Evolutionary conservation across 2,329 filamentous ascomycete genomes (phyloP), one percentile per base, ranked within the genome.

Genomic region (Sordariomycetes sp.): DNA sequence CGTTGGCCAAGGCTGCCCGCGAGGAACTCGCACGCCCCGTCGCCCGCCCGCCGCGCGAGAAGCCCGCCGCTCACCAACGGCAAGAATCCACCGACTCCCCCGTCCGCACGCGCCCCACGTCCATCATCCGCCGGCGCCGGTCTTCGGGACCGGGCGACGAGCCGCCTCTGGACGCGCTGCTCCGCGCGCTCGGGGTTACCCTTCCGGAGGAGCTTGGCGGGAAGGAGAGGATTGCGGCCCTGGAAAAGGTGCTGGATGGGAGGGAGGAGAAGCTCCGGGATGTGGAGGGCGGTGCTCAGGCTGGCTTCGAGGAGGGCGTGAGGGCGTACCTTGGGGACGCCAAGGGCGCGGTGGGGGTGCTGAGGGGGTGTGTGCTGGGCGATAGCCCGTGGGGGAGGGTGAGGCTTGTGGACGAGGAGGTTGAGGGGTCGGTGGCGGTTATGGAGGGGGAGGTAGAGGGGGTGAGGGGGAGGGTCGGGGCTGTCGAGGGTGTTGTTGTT

Each of bases 351-450:
- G 63, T 81, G 1, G 74, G 77, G 60, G 62, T 78, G 10, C 64
- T 82, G 17, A 68, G 72, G 5, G 78, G 80, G 59, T 79, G 74
- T 48, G 66, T 82, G 1, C 66, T 82, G 1, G 76, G 76, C 0
- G 79, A 83, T 62, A 79, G 73, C 34, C 67, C 72, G 4, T 80
- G 73, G 62, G 69, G 70, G 0, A 65, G 71, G n/a, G 72, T 80
- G 4, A 70, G 69, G 50, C 70, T 84, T 6, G 67, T 75, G 6
- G 80, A 84, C 61, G 72, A 75, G 0, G 77, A 80, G 32, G 74
- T 81, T 42, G 75, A 80, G 57, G 69, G 66, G 2, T 76, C 74
- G 1, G 74, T 83, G n/a, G 64, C 66, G 0, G 69, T 78, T 12
- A 62, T 80, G 56, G 65, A 65, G 1, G 69, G 74, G 54, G 77